phyloP scores from a whole-genome alignment of 2,329 filamentous ascomycete genomes.

The Lachnellula suecica region DNA sequence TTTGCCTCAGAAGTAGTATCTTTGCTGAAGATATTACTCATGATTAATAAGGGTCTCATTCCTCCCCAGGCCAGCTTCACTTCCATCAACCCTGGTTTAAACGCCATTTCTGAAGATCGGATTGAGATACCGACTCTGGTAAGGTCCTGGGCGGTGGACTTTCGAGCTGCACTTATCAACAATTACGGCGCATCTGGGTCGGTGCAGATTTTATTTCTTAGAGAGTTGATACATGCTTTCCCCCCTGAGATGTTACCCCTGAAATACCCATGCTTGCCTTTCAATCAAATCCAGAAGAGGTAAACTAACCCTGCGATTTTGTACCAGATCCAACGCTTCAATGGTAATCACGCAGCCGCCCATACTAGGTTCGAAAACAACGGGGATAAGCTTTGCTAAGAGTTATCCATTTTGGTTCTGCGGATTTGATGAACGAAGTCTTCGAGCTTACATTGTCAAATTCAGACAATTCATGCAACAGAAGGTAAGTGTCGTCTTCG shows the following conservation, averaged over 20 bases:
- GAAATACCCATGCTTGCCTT: too few relatives aligned
- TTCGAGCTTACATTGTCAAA: constrained; percentile 18
- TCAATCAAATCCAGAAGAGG: too few relatives aligned
- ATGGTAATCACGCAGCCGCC: background rate
- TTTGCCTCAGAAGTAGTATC: background rate
- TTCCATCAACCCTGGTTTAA: background rate
- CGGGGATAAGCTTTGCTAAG: background rate
- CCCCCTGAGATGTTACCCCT: too few relatives aligned
- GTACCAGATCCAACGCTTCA: background rate
- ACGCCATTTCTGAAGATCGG: background rate
- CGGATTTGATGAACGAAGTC: constrained; percentile 23
- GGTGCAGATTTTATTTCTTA: too few relatives aligned
- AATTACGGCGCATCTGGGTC: background rate
- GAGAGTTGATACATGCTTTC: too few relatives aligned
- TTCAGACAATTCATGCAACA: too few relatives aligned
- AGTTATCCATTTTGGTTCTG: constrained; percentile 3
- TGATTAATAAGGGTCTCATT: background rate
- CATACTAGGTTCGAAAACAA: background rate
- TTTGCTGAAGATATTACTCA: background rate
- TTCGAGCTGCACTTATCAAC: background rate
- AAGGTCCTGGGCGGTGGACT: background rate
- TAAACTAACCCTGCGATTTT: too few relatives aligned
- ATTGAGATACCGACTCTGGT: background rate
- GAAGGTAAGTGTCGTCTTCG: too few relatives aligned
- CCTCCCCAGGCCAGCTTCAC: background rate